Evolutionary conservation across 139 green algal species (phyloP).

Genomic region (Desmodesmus armatus): DNA sequence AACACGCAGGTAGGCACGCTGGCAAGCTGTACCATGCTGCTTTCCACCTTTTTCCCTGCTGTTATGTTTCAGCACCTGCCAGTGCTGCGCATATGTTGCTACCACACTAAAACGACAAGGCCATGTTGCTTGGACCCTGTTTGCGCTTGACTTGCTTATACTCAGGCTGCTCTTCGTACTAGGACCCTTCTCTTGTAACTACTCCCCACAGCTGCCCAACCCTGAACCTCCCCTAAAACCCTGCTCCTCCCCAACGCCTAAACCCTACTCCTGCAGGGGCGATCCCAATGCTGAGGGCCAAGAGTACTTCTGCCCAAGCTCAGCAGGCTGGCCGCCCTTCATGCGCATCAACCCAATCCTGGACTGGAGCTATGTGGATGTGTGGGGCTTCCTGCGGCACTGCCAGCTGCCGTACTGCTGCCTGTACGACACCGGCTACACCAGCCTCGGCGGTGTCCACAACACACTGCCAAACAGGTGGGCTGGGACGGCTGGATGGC

Average conservation of each 20-base stretch:
- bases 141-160: neutral
- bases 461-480: constrained; percentile 87
- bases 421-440: constrained; percentile 95
- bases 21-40: neutral
- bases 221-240: too few species aligned
- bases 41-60: neutral
- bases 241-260: too few species aligned
- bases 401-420: constrained; percentile 78
- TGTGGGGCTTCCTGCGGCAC: constrained; percentile 91
- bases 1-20: constrained; percentile 76
- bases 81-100: neutral
- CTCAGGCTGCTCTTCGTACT: too few species aligned
- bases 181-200: too few species aligned
- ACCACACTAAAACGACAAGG: neutral
- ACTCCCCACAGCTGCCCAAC: too few species aligned
- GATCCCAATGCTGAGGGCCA: constrained; percentile 90
- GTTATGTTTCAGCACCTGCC: too few species aligned
- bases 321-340: constrained; percentile 92
- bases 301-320: constrained; percentile 90
- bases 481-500: neutral
- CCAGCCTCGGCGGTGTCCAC: constrained; percentile 74
- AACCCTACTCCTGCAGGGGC: constrained; percentile 66
- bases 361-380: constrained; percentile 92
- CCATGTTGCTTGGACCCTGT: neutral
- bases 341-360: constrained; percentile 98